These are phyloP conservation scores for Lachnellula willkommii DNA, from an alignment of 2,329 filamentous ascomycete genomes.

Conservation along the genomic window DNA sequence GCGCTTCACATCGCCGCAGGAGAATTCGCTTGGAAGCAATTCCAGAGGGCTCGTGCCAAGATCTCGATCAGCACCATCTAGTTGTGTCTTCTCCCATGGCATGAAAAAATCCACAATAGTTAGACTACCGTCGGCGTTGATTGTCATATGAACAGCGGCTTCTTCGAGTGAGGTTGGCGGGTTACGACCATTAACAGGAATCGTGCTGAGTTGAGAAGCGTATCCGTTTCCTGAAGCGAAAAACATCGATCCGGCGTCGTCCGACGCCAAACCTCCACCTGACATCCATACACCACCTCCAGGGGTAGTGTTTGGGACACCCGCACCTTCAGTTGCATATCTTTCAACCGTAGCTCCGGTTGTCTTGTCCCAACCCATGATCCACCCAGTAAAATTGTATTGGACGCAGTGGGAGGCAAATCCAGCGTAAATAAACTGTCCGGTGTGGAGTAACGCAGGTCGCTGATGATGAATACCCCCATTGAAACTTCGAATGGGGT, in stretches of 20 bases:
- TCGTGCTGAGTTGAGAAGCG: conserved; percentile 40
- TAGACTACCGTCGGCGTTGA: conserved; percentile 40
- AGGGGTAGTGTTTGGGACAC: conserved; percentile 35
- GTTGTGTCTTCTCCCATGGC: conserved; percentile 43
- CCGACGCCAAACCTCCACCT: conserved; percentile 43
- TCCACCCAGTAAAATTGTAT: conserved; percentile 46
- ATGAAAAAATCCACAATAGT: conserved; percentile 46
- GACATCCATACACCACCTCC: conserved; percentile 47
- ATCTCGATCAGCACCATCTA: conserved; percentile 46
- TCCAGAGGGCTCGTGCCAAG: conserved; percentile 42
- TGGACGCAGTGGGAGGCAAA: conserved; percentile 48
- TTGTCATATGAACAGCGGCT: conserved; percentile 44
- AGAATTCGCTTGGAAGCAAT: conserved; percentile 40
- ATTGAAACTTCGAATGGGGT: conserved; percentile 40
- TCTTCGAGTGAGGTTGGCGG: conserved; percentile 44
- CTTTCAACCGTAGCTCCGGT: conserved; percentile 40
- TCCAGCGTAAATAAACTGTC: conserved; percentile 44
- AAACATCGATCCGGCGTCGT: conserved; percentile 42
- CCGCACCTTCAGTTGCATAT: conserved; percentile 40
- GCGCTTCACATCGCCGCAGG: conserved; percentile 39
- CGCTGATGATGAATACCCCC: conserved; percentile 45
- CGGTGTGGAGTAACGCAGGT: conserved; percentile 41
- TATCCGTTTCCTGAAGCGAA: conserved; percentile 46
- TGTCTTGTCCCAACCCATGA: conserved; percentile 44
- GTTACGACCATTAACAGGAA: conserved; percentile 40